Evolutionary conservation across 305 asterid species (phyloP).

Genomic region (Fraxinus sp.): DNA sequence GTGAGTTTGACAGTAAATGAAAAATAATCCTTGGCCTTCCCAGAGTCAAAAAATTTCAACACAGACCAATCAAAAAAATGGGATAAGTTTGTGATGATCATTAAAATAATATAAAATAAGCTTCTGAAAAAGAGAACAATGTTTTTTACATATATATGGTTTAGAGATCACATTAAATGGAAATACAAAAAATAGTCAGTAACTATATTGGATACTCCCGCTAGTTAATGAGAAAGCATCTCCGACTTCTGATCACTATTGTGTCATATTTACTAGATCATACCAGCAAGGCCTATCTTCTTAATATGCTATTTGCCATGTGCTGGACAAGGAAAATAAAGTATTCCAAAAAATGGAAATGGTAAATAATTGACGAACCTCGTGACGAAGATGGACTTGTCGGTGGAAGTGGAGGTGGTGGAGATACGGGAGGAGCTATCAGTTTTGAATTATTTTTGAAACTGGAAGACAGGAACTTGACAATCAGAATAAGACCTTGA

Average conservation of each 20-base stretch:
- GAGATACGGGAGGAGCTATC: conserved; percentile 61
- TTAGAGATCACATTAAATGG: background rate
- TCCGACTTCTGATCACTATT: background rate
- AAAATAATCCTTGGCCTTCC: background rate
- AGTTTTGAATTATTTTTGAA: conserved; percentile 50
- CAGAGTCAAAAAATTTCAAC: conserved; percentile 2
- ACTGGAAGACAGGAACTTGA: conserved; percentile 43
- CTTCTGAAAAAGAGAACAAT: background rate
- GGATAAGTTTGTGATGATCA: background rate
- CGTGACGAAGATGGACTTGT: conserved; percentile 43
- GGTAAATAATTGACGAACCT: conserved; percentile 44
- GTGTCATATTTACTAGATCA: conserved; percentile 6
- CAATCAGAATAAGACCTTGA: conserved; percentile 29
- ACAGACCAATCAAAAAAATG: conserved; percentile 3
- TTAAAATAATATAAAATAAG: background rate
- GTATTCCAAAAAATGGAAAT: conserved; percentile 1
- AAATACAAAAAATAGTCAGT: background rate
- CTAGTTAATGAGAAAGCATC: conserved; percentile 2
- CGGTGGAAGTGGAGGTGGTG: conserved; percentile 72
- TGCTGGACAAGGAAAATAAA: background rate
- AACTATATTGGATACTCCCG: background rate
- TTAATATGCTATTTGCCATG: background rate
- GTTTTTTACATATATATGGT: background rate
- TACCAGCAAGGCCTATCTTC: conserved; percentile 1
- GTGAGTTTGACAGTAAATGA: conserved; percentile 4